Evolutionary conservation across 345 rosid species (phyloP), one percentile per base, ranked within the genome.

Genomic region (Mangifera indica): DNA sequence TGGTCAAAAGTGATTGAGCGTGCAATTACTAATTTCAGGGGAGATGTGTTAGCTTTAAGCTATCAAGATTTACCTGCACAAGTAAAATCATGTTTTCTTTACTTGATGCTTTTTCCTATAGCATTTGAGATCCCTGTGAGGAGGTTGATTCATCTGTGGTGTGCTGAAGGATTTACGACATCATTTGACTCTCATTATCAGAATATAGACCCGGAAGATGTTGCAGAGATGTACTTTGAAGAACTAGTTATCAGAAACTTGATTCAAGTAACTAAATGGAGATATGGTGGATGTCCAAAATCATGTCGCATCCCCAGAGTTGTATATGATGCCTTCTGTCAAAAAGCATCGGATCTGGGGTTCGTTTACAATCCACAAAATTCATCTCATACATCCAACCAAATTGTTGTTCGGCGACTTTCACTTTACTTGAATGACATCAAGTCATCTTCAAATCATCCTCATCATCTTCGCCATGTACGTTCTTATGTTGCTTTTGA

Each of bases 231-330:
- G 15, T 72, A 40, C 58, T 69, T 80, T 22, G 72, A 75, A 58
- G 24, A 66, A 5, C 77, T 83, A 2, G 67, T 71, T 14, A 7
- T 4, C 22, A 71, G 76, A 58, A 78, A 52, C 67, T 14, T 79
- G 70, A 52, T 81, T 20, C 79, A 77, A n/a, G 82, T 84, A 14
- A 64, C 66, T 42, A 77, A 45, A 60, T 75, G 83, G 82, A 77
- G 73, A 29, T 68, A 62, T 25, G 83, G 79, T 66, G 87, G 85
- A 8, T 77, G 70, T 67, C 85, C 87, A 0, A 79, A 71, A 53
- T 60, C 63, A 0, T 84, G 87, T 67, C 20, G 59, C 1, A 18
- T 78, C 73, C 66, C 74, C 0, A 32, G 66, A 20, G 0, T 66
- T 21, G 0, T 79, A 0, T 69, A 74, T 10, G 87, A 80, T 46